phyloP scores from a whole-genome alignment of 371 early-diverging fungal genomes.

The Actinomortierella ambigua region DNA sequence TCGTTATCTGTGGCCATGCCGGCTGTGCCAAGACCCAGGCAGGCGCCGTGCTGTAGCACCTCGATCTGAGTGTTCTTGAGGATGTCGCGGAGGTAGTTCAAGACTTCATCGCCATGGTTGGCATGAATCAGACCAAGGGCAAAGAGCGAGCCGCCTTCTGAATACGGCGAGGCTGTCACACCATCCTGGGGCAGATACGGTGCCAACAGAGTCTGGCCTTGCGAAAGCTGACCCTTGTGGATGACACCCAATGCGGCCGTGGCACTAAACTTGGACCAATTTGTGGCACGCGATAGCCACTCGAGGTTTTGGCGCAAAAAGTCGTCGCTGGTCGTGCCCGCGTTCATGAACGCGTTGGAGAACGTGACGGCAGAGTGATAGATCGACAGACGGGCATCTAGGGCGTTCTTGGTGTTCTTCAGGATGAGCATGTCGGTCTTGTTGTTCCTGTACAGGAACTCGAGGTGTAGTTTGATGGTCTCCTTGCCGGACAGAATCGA shows the following conservation, averaged over 20 bases:
- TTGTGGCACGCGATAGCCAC: constrained; percentile 96
- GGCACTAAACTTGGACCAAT: constrained; percentile 99
- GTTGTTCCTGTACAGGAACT: constrained; percentile 95
- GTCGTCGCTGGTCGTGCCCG: constrained; percentile 98
- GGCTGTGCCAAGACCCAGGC: constrained; percentile 96
- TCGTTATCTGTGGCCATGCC: constrained; percentile 95
- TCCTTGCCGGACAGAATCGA: constrained; percentile 88
- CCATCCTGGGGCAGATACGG: constrained; percentile 97
- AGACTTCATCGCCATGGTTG: constrained; percentile 84
- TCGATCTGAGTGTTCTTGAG: constrained; percentile 85
- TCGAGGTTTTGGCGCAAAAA: constrained; percentile 98
- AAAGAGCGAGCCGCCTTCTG: constrained; percentile 98
- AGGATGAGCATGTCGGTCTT: constrained; percentile 92
- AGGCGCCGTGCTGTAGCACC: constrained; percentile 97
- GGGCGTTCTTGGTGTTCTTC: constrained; percentile 88
- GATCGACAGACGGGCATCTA: constrained; percentile 91
- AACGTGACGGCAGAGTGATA: constrained; percentile 96
- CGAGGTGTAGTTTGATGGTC: constrained; percentile 88
- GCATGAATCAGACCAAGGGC: constrained; percentile 98
- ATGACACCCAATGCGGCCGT: constrained; percentile 99
- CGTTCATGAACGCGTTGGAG: constrained; percentile 98
- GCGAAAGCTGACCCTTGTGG: constrained; percentile 95
- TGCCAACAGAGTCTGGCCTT: constrained; percentile 80
- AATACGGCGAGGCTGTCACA: constrained; percentile 82
- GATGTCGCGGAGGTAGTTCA: constrained; percentile 82